Base-by-base conservation (phyloP, 495 filamentous ascomycete species). In the Hypoxylon rickii region DNA sequence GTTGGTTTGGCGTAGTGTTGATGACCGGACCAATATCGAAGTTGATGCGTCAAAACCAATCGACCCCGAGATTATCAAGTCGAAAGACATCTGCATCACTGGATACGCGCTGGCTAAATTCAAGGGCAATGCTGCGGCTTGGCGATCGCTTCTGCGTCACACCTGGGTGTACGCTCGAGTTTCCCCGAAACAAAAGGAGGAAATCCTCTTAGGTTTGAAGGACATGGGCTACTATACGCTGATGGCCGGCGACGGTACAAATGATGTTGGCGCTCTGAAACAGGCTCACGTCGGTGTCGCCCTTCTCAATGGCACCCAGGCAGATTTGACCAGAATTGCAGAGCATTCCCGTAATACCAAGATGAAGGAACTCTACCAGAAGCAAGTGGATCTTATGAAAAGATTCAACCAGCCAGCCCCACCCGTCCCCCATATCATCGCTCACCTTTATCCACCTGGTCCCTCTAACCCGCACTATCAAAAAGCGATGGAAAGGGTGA, bases 301-400 rank as follows among this genome's bases (percentile, higher is more conserved):
- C 10, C 85, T 99, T 29, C 82, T 99, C 51, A 99, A 99, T 69
- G 94, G 94, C 22, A 93, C 94, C 1, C 86, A 85, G 65, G 87
- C 96, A 2, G 94, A 96, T 68, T 79, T 99, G 32, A 86, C 86
- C 39, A 88, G 86, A 64, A 99, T 99, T 57, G 85, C 87, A 11
- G 93, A 97, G 58, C 91, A 99, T 71, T 89, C 88, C 60, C 85
- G 94, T 38, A 92, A 86, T 56, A 95, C 89, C 29, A 96, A 92
- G 79, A 95, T 99, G 87, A 97, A 96, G 79, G 92, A 96, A 58
- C 81, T 99, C 34, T 99, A 99, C 63, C 91, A 99, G 75, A 97
- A 97, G 77, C 94, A 99, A 69, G 80, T 86, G 39, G 71, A 80
- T 31, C 81, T 99, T 73, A 96, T 97, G 89, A 81, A 86, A 55